phyloP scores from a whole-genome alignment of 495 filamentous ascomycete species.

The Annulohypoxylon bovei region DNA sequence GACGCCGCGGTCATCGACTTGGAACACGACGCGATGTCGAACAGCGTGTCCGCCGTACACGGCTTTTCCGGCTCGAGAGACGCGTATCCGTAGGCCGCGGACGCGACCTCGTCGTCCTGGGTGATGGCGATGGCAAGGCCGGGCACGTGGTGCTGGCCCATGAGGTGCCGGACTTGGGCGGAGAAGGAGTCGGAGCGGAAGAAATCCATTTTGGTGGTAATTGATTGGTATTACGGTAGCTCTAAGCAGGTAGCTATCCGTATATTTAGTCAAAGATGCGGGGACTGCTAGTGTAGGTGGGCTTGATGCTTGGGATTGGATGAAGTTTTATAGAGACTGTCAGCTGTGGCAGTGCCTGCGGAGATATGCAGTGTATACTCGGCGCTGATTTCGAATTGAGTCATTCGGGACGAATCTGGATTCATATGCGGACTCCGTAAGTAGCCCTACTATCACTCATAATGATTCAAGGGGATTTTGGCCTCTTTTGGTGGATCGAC shows the following conservation, averaged over 20 bases:
- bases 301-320: background rate
- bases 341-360: constrained; percentile 4
- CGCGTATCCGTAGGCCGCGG: constrained; percentile 34
- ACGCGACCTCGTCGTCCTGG: constrained; percentile 48
- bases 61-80: constrained; percentile 37
- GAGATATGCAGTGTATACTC: background rate
- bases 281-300: too few relatives aligned
- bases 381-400: background rate
- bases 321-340: background rate
- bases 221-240: background rate
- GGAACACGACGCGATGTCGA: constrained; percentile 57
- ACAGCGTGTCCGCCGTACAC: constrained; percentile 54
- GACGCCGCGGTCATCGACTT: constrained; percentile 65
- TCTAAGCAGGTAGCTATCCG: background rate
- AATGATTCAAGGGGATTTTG: background rate
- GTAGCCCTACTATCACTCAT: background rate
- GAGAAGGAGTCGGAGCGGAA: constrained; percentile 18
- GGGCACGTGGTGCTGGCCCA: constrained; percentile 59
- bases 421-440: background rate
- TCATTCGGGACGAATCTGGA: background rate
- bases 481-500: too few relatives aligned
- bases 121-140: constrained; percentile 59
- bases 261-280: background rate
- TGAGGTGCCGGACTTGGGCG: constrained; percentile 45
- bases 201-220: constrained; percentile 9